Evolutionary conservation across 2,329 filamentous ascomycete genomes (phyloP).

Genomic region (Epichloe hybrida): DNA sequence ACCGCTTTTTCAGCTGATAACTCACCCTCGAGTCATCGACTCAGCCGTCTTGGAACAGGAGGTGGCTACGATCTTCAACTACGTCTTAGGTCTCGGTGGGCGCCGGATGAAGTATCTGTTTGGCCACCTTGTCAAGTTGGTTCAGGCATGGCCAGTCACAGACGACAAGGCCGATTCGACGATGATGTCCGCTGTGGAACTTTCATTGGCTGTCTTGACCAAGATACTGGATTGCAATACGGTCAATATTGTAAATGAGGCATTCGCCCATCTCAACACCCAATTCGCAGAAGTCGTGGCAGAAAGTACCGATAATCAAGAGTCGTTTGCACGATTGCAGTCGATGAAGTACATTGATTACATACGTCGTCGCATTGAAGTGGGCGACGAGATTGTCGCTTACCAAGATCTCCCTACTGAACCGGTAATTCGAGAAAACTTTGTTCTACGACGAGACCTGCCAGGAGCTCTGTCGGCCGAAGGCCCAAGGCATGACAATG

Average conservation of each 20-base stretch:
- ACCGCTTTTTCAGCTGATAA: slow-evolving; percentile 23
- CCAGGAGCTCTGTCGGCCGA: slow-evolving; percentile 19
- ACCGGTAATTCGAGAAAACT: slow-evolving; percentile 12
- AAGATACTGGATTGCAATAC: slow-evolving; percentile 25
- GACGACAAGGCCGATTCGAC: slow-evolving; percentile 1
- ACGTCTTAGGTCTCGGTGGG: slow-evolving; percentile 21
- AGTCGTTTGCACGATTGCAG: slow-evolving; percentile 16
- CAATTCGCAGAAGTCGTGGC: slow-evolving; percentile 13
- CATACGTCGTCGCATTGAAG: slow-evolving; percentile 16
- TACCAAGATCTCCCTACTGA: slow-evolving; percentile 8
- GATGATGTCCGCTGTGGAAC: slow-evolving; percentile 13
- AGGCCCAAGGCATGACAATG: slow-evolving; percentile 34
- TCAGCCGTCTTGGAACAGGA: slow-evolving; percentile 26
- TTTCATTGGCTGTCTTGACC: slow-evolving; percentile 19
- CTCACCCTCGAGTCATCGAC: slow-evolving; percentile 20
- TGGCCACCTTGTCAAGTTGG: slow-evolving; percentile 12
- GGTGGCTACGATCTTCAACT: slow-evolving; percentile 21
- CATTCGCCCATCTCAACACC: slow-evolving; percentile 6
- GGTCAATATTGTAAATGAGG: slow-evolving; percentile 17
- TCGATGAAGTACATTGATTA: slow-evolving; percentile 18
- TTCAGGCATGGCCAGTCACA: slow-evolving; percentile 6
- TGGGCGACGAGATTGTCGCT: slow-evolving; percentile 12
- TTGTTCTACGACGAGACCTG: slow-evolving; percentile 19
- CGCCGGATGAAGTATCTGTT: slow-evolving; percentile 19
- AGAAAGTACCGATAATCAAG: slow-evolving; percentile 4